Base-by-base conservation (phyloP, 306 rosid genomes). In the Glycyrrhiza uralensis region DNA sequence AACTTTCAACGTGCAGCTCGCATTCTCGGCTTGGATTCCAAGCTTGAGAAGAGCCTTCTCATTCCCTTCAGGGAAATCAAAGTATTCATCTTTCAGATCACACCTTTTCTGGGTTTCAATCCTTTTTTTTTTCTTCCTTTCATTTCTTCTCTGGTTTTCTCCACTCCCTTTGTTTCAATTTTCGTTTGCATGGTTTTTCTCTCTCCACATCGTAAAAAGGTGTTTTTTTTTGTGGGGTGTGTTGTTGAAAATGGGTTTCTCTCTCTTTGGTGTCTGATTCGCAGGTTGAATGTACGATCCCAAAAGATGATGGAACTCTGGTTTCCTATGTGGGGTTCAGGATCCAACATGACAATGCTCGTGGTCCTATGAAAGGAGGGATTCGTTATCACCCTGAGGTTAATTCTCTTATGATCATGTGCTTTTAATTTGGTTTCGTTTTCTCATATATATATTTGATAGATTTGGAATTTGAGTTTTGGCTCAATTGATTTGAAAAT, bases 331-430 rank as follows among this genome's bases (percentile, higher is more conserved):
- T 90, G 14, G 96, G 96, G 30, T 90, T 85, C 30, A 85, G 96
- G 78, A 70, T 90, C 54, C 96, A 90, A 50, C 96, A 90, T 69
- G 96, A 90, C 75, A 90, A 90, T 81, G 89, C 96, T 74, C 91
- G 91, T 52, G 96, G 96, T 26, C 96, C 96, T 7, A 90, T 90
- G 96, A 90, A 87, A 62, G 96, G 96, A 24, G 96, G 96, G 44
- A 87, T 85, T 52, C 90, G 91, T 15, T 90, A 85, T 77, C 96
- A 87, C 50, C 96, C 90, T 7, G 91, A 90, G 93, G 96, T 88
- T 45, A n/a, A n/a, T n/a, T n/a, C n/a, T n/a, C 8, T 41, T 11
- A 44, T 49, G n/a, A 12, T 26, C 0, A 18, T 26, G 3, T 24
- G 71, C 13, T 18, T 28, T 17, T 45, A 18, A 23, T 24, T 42